Base-by-base conservation (phyloP, 176 grass and related monocot species). In the Pharus latifolius region DNA sequence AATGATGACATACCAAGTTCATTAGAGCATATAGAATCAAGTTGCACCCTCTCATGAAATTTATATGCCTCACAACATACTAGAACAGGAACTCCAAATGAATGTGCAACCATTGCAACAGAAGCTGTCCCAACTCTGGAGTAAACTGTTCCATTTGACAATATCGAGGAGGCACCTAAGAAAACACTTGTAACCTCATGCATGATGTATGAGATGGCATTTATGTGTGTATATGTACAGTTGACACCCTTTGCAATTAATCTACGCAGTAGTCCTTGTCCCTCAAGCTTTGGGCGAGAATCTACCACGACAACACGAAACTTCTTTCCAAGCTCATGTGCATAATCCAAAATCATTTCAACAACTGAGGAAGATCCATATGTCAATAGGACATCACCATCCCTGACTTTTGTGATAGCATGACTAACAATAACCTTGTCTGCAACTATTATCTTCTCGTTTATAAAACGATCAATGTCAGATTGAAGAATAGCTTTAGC, bases 51-150 rank as follows among this genome's bases (percentile, higher is more conserved):
- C 80, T 96, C 91, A 74, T 85, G 75, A 75, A 96, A 91, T 38
- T 96, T 96, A 78, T 88, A 96, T 68, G 91, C 87, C 70, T 88
- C 87, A 53, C 84, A 96, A 49, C 84, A 96, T 26, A 96, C 65
- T 51, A 96, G 70, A 74, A 96, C 91, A 56, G 87, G 84, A 67
- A 88, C 81, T 41, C 48, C 46, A 76, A 85, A 91, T 32, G 83
- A 69, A 78, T 91, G 81, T 63, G 87, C 87, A 72, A 91, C 78
- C 91, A 91, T 96, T 35, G 91, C 84, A 20, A 96, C 78, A 51
- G 55, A 83, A 45, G 87, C 78, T 49, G 87, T 85, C 46, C 87
- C 87, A 10, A 85, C 84, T 70, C 80, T 81, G 12, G 91, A 96
- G 63, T 96, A 96, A 32, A 96, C 78, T 26, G 87, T 76, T 76